Evolutionary conservation across 805 yeast species (phyloP), one percentile per base, ranked within the genome.

Genomic region (Clavispora carvajalis): DNA sequence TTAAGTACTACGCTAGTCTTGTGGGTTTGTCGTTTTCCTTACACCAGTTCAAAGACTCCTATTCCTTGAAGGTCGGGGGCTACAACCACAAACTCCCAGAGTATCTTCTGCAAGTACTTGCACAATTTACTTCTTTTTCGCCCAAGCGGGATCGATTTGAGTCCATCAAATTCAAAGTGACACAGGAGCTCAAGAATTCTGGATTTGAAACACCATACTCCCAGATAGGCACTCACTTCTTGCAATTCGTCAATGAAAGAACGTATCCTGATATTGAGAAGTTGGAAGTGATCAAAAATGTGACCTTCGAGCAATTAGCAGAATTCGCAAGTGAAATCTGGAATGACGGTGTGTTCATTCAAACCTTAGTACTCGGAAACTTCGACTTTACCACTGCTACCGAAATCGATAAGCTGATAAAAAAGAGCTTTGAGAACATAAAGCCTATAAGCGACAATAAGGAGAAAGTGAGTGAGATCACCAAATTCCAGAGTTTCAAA

Each of bases 351-450:
- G 65, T 80, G 21, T 83, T 78, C 52, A 65, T 78, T 16, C 96
- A 90, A 61, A 67, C 79, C n/a, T 71, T 88, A 34, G 77, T 82
- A 12, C 78, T 78, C 46, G 99, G 99, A 26, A 93, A 91, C 60
- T 62, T 68, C 41, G 58, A 55, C 22, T 66, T 78, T 41, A 60
- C 67, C 22, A 79, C 79, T 22, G 87, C 91, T 0, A 46, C 68
- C 12, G 65, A 66, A 6, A 65, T 83, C 16, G 65, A 73, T 34
- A 59, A 69, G 15, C 46, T 74, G 23, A 67, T 80, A 12, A 57
- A 63, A 33, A 53, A 59, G 11, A 58, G 61, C 11, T 55, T 80
- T 9, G 42, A 44, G 8, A 33, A 43, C 8, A 37, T 52, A 19
- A 26, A 36, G 17, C 28, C 56, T 3, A 59, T 77, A 7, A 44